phyloP scores from a whole-genome alignment of 805 yeast genomes.

The Ogataea pini region DNA sequence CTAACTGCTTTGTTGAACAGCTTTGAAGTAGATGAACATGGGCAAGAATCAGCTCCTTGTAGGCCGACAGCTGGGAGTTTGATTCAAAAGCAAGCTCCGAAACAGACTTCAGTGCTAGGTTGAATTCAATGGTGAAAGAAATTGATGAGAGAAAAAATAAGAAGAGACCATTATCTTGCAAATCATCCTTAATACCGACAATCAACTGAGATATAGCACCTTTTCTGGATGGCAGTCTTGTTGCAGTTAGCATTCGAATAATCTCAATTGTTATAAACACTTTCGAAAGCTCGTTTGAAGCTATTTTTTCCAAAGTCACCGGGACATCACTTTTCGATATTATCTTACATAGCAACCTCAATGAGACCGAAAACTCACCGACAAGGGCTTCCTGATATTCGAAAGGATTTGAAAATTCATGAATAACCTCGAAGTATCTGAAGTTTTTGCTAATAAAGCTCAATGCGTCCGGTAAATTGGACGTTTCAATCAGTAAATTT shows the following conservation, averaged over 20 bases:
- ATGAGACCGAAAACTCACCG: constrained; percentile 13
- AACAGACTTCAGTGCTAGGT: constrained; percentile 25
- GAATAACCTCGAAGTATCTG: constrained; percentile 17
- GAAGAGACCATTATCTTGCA: constrained; percentile 33
- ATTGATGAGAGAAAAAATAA: constrained; percentile 33
- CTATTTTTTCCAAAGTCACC: constrained; percentile 12
- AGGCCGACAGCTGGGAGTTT: constrained; percentile 13
- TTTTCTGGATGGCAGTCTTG: constrained; percentile 24
- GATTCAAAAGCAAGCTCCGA: constrained; percentile 19
- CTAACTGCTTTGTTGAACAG: constrained; percentile 10
- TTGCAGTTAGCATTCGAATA: constrained; percentile 26
- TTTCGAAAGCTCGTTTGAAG: constrained; percentile 22
- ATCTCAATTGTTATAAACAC: constrained; percentile 23
- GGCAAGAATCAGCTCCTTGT: constrained; percentile 21
- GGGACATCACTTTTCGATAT: constrained; percentile 17
- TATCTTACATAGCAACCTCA: constrained; percentile 27
- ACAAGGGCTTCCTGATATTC: constrained; percentile 10
- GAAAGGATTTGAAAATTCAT: neutral
- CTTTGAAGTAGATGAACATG: constrained; percentile 30
- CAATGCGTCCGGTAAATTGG: constrained; percentile 18
- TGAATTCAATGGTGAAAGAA: constrained; percentile 26
- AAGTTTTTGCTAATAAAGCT: constrained; percentile 24
- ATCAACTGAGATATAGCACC: constrained; percentile 27
- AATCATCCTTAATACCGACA: constrained; percentile 21
- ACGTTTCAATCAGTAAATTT: constrained; percentile 31